A percentile compares a stretch with the other conserved stretches of the same genome.
Conservation (phyloP, 352 stramenopile genomes). For the Pythium folliculosum region DNA sequence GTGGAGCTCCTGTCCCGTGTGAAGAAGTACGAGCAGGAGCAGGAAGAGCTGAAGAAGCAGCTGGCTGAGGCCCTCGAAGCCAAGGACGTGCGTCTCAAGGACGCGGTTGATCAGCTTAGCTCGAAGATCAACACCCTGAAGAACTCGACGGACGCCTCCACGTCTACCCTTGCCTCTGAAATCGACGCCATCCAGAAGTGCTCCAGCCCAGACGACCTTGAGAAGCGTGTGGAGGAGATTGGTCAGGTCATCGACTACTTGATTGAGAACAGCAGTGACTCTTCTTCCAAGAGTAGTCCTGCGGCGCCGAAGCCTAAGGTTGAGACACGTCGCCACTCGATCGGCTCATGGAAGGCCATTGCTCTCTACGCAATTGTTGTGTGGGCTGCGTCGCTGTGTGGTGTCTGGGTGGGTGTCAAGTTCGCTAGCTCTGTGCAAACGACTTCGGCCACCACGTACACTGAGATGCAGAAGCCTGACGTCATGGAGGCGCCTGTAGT, state of each 20-base stretch:
- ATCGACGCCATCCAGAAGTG: conserved; percentile 13
- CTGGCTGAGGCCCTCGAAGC: conserved; percentile 10
- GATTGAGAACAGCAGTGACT: conserved; percentile 15
- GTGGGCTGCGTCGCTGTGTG: conserved; percentile 17
- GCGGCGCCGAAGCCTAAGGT: conserved; percentile 1
- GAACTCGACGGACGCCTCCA: conserved; percentile 18
- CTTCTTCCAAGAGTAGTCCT: not conserved
- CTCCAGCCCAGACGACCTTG: conserved; percentile 12
- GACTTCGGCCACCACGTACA: not conserved
- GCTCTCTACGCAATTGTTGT: conserved; percentile 21
- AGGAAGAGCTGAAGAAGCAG: conserved; percentile 39
- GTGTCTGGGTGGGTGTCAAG: conserved; percentile 25
- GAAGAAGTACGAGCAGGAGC: conserved; percentile 39
- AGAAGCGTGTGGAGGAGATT: conserved; percentile 28
- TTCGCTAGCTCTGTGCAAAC: conserved; percentile 12
- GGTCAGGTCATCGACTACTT: conserved; percentile 21
- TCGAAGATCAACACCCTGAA: conserved; percentile 18
- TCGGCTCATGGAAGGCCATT: conserved; percentile 25
- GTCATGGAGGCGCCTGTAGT: not conserved
- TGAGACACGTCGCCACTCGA: conserved; percentile 10
- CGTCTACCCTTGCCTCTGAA: conserved; percentile 9
- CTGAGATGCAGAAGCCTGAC: not conserved
- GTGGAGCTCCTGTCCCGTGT: conserved; percentile 31
- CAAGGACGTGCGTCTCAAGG: conserved; percentile 20
- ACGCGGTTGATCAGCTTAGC: conserved; percentile 15